A percentile compares a stretch with the other conserved stretches of the same genome.
Conservation (phyloP, 257 asterid species). For the Lithospermum erythrorhizon region DNA sequence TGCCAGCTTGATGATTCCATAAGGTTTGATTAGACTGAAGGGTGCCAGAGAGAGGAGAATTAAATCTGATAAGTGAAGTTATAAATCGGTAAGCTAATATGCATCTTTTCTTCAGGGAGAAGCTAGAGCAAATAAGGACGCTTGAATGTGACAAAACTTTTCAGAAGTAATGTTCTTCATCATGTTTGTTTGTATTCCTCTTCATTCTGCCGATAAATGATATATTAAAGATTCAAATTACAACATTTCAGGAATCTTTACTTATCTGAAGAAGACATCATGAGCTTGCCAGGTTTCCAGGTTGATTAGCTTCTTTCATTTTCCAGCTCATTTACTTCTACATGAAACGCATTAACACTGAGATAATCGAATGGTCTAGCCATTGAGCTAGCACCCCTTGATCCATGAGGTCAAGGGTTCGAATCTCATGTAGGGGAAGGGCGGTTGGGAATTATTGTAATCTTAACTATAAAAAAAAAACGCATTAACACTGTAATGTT, state of each 20-base stretch:
- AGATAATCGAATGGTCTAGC: too few relatives aligned
- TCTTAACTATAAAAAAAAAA: too few relatives aligned
- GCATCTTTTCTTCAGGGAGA: conserved; percentile 42
- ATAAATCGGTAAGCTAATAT: conserved; percentile 9
- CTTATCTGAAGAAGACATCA: conserved; percentile 57
- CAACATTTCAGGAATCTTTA: conserved; percentile 47
- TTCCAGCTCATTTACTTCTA: conserved; percentile 11
- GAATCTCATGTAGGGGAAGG: too few relatives aligned
- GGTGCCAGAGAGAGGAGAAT: neutral
- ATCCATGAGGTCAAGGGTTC: too few relatives aligned
- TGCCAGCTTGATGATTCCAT: conserved; percentile 45
- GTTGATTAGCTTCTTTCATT: conserved; percentile 24
- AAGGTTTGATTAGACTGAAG: conserved; percentile 35
- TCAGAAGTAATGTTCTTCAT: conserved; percentile 39
- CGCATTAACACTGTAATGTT: conserved; percentile 9
- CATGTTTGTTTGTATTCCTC: conserved; percentile 2
- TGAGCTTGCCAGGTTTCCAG: conserved; percentile 48
- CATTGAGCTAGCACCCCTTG: too few relatives aligned
- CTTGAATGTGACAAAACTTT: conserved; percentile 30
- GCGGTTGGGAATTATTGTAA: too few relatives aligned
- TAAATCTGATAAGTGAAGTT: neutral
- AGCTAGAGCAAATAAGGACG: conserved; percentile 37
- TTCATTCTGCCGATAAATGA: conserved; percentile 8
- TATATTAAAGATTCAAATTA: conserved; percentile 12
- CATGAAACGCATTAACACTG: conserved; percentile 10